These are phyloP conservation scores for Aristolochia californica DNA, from an alignment of 164 flowering plant species.

Conservation along the genomic window DNA sequence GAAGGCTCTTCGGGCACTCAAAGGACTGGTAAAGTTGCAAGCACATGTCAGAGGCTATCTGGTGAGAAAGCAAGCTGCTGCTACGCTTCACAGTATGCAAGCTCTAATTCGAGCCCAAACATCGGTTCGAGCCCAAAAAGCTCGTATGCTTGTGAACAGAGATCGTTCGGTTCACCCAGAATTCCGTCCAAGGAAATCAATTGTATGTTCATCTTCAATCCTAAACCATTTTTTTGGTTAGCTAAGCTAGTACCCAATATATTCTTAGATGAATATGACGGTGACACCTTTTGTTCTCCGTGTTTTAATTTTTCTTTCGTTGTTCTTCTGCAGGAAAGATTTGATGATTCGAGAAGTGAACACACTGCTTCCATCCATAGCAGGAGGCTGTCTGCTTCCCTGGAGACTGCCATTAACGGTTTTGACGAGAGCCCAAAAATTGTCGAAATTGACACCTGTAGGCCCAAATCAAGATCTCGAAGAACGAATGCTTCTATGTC, in stretches of 20 bases:
- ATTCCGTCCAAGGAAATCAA: constrained; percentile 30
- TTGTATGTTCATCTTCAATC: constrained; percentile 18
- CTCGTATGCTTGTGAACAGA: constrained; percentile 14
- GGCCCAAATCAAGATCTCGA: constrained; percentile 44
- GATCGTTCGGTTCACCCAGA: constrained; percentile 20
- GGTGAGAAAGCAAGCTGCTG: constrained; percentile 64
- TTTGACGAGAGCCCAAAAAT: constrained; percentile 73
- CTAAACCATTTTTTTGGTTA: not conserved
- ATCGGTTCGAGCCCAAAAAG: constrained; percentile 34
- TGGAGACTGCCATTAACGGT: constrained; percentile 24
- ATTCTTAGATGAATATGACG: not conserved
- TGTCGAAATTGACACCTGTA: constrained; percentile 70
- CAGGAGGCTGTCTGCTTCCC: constrained; percentile 51
- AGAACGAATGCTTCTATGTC: constrained; percentile 30
- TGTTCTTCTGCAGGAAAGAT: constrained; percentile 36
- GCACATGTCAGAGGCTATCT: constrained; percentile 71
- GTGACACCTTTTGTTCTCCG: not conserved
- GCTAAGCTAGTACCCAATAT: not conserved
- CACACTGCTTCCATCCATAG: constrained; percentile 43
- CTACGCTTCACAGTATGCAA: constrained; percentile 68
- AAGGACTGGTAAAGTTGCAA: constrained; percentile 67
- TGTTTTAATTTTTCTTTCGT: not conserved
- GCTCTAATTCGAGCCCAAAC: constrained; percentile 74
- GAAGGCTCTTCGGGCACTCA: constrained; percentile 72
- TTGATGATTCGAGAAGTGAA: constrained; percentile 58